Evolutionary conservation across 768 basidiomycete species (phyloP).

Genomic region (Lactifluus echinatus): DNA sequence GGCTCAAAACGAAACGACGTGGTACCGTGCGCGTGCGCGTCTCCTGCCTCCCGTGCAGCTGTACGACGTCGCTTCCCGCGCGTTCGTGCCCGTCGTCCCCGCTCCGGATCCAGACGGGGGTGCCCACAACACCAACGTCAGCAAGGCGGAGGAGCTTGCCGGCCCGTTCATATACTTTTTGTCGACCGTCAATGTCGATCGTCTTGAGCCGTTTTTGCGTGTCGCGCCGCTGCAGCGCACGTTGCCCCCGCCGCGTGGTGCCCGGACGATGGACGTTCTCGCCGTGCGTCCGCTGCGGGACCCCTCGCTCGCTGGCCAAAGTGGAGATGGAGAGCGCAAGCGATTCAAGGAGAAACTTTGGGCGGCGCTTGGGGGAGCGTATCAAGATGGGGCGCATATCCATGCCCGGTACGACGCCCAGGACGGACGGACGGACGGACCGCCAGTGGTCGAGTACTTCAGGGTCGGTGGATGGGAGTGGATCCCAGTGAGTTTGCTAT

Average conservation of each 20-base stretch:
- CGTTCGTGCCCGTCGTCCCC: slow-evolving; percentile 39
- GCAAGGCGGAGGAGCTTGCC: slow-evolving; percentile 37
- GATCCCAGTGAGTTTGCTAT: slow-evolving; percentile 55
- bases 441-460: slow-evolving; percentile 64
- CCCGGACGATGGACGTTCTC: slow-evolving; percentile 59
- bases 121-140: slow-evolving; percentile 28
- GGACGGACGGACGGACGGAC: slow-evolving; percentile 39
- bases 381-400: slow-evolving; percentile 67
- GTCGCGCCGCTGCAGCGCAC: slow-evolving; percentile 56
- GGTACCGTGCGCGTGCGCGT: slow-evolving; percentile 54
- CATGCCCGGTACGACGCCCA: slow-evolving; percentile 42
- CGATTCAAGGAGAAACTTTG: slow-evolving; percentile 47
- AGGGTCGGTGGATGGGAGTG: slow-evolving; percentile 81
- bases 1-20: slow-evolving; percentile 57
- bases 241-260: slow-evolving; percentile 32
- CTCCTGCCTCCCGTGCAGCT: slow-evolving; percentile 46
- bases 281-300: slow-evolving; percentile 65
- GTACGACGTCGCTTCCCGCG: slow-evolving; percentile 46
- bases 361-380: slow-evolving; percentile 57
- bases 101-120: slow-evolving; percentile 25
- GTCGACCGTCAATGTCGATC: slow-evolving; percentile 72
- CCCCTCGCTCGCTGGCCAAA: slow-evolving; percentile 37
- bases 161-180: slow-evolving; percentile 88
- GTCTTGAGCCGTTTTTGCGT: slow-evolving; percentile 75
- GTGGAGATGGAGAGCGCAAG: slow-evolving; percentile 32